Evolutionary conservation across 2,329 filamentous ascomycete species (phyloP).

Genomic region (Dothistroma septosporum): DNA sequence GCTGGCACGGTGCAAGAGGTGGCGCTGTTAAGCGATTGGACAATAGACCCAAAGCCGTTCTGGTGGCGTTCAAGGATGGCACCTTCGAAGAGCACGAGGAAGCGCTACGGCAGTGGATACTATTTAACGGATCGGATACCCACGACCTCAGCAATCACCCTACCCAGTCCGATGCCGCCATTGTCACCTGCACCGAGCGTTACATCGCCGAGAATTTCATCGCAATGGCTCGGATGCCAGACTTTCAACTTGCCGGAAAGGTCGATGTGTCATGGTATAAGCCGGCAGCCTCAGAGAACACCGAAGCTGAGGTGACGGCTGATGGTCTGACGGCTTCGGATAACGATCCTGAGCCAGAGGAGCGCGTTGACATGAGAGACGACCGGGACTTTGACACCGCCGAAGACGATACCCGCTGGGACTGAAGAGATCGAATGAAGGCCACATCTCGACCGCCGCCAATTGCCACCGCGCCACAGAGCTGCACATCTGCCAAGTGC

Average conservation of each 20-base stretch:
- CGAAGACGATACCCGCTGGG: conserved; percentile 26
- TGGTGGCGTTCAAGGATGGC: conserved; percentile 50
- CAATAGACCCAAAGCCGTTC: conserved; percentile 67
- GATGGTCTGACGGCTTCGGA: neutral
- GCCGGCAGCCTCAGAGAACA: conserved; percentile 3
- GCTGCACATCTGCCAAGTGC: neutral
- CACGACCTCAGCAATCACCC: conserved; percentile 39
- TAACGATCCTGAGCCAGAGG: neutral
- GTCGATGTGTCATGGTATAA: conserved; percentile 61
- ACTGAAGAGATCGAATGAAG: neutral
- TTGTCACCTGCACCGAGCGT: conserved; percentile 44
- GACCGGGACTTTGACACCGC: conserved; percentile 15
- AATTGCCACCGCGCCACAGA: neutral
- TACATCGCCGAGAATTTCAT: conserved; percentile 60
- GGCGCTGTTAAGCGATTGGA: conserved; percentile 63
- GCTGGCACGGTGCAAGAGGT: conserved; percentile 43
- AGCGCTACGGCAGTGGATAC: conserved; percentile 63
- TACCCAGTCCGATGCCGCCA: conserved; percentile 35
- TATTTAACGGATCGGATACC: conserved; percentile 36
- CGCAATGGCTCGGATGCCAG: conserved; percentile 21
- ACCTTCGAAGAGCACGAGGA: conserved; percentile 66
- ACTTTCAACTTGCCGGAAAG: conserved; percentile 59
- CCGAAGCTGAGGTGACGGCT: conserved; percentile 5
- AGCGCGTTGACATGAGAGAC: neutral
- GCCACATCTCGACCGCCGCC: neutral